These are phyloP conservation scores for Haplosporangium gracile DNA, from an alignment of 192 early-diverging fungal species.

Conservation along the genomic window DNA sequence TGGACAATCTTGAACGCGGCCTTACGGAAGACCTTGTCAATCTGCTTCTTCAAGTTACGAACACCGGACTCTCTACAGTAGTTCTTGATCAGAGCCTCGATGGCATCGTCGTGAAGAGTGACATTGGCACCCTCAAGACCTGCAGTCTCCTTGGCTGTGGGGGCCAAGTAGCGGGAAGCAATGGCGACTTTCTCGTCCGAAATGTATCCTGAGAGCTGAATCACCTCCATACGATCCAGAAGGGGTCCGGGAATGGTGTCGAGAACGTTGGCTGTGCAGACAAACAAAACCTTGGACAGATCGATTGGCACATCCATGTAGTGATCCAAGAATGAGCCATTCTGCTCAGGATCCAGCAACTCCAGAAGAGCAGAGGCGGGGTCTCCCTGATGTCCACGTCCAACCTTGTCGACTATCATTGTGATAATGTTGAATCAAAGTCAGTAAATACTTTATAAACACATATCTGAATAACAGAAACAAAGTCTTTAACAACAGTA, in stretches of 20 bases:
- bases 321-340: conserved; percentile 97
- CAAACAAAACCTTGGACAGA: conserved; percentile 98
- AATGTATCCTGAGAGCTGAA: conserved; percentile 92
- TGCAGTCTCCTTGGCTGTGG: conserved; percentile 83
- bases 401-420: conserved; percentile 91
- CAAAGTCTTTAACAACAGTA: not conserved
- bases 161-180: conserved; percentile 92
- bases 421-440: not conserved
- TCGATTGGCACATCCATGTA: conserved; percentile 99
- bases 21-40: conserved; percentile 99
- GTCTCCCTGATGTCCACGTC: conserved; percentile 97
- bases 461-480: not conserved
- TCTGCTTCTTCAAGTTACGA: conserved; percentile 97
- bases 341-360: conserved; percentile 98
- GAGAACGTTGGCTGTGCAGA: conserved; percentile 97
- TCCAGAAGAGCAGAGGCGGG: conserved; percentile 97
- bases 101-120: conserved; percentile 76
- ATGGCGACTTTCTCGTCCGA: conserved; percentile 95
- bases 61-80: conserved; percentile 99
- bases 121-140: conserved; percentile 86
- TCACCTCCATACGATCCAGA: conserved; percentile 99
- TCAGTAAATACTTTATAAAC: not conserved
- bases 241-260: conserved; percentile 98
- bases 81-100: conserved; percentile 86
- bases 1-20: conserved; percentile 91